A percentile compares a stretch with the other conserved stretches of the same genome.
Evolutionary conservation across 257 asterid species (phyloP).

Genomic region (Leptodermis oblonga): DNA sequence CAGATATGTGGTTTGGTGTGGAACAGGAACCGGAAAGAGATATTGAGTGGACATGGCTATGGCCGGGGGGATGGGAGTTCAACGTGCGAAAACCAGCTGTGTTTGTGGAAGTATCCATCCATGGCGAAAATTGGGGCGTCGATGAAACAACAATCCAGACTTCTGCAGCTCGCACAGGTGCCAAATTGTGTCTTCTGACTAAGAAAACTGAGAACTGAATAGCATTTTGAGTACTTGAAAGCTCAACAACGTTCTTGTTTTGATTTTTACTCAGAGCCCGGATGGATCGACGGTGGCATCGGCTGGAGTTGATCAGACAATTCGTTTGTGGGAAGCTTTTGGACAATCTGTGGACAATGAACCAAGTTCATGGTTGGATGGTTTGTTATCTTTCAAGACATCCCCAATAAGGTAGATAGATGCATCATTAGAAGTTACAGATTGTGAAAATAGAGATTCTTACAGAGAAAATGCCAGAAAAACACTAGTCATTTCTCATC

Average conservation of each 20-base stretch:
- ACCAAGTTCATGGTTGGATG: slow-evolving; percentile 46
- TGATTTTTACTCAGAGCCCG: slow-evolving; percentile 50
- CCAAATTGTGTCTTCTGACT: slow-evolving; percentile 7
- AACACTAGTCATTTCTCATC: not conserved
- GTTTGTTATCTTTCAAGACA: slow-evolving; percentile 53
- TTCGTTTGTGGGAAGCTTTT: slow-evolving; percentile 72
- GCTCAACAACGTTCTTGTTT: not conserved
- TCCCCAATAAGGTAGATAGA: slow-evolving; percentile 48
- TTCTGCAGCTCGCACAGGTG: slow-evolving; percentile 73
- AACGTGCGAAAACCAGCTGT: slow-evolving; percentile 34
- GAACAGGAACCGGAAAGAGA: slow-evolving; percentile 70
- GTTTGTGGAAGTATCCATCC: slow-evolving; percentile 85
- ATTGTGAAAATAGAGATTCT: not conserved
- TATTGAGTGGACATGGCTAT: slow-evolving; percentile 69
- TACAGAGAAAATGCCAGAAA: not conserved
- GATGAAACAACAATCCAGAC: slow-evolving; percentile 30
- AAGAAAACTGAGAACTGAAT: not conserved
- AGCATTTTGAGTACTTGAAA: not conserved
- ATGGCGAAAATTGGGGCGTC: slow-evolving; percentile 52
- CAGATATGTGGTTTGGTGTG: slow-evolving; percentile 74
- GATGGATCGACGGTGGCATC: slow-evolving; percentile 68
- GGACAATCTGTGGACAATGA: slow-evolving; percentile 42
- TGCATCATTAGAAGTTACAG: not conserved
- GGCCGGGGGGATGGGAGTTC: slow-evolving; percentile 5
- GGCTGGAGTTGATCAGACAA: slow-evolving; percentile 58